phyloP scores from a whole-genome alignment of 495 filamentous ascomycete genomes.

The Talaromyces thailandensis region DNA sequence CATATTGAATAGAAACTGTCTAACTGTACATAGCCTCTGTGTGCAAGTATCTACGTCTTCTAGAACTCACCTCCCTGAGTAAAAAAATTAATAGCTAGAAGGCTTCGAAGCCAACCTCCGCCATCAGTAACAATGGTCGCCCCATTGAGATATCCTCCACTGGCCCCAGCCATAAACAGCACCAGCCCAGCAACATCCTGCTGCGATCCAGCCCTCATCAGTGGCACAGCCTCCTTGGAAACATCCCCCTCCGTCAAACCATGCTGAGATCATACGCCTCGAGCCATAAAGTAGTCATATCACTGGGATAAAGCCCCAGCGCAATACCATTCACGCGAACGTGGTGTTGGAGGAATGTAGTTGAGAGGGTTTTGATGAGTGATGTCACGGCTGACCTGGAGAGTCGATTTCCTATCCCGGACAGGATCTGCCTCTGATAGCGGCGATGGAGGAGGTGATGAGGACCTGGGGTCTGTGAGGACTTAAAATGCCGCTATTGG shows the following conservation, averaged over 20 bases:
- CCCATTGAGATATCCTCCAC: constrained; percentile 52
- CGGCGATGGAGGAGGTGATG: constrained; percentile 47
- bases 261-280: neutral
- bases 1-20: neutral
- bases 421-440: constrained; percentile 43
- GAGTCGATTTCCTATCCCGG: constrained; percentile 49
- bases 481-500: neutral
- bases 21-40: neutral
- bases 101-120: neutral
- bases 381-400: constrained; percentile 55
- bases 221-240: neutral
- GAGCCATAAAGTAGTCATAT: constrained; percentile 2
- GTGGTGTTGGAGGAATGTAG: constrained; percentile 42
- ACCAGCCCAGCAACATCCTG: constrained; percentile 57
- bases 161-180: constrained; percentile 51
- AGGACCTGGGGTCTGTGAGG: constrained; percentile 23
- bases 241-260: neutral
- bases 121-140: constrained; percentile 47
- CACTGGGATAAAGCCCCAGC: constrained; percentile 32
- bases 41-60: neutral
- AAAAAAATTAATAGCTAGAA: neutral
- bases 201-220: constrained; percentile 30
- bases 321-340: constrained; percentile 54
- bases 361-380: constrained; percentile 50
- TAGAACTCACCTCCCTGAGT: neutral